These are phyloP conservation scores for Rubroboletus satanas DNA, from an alignment of 768 basidiomycete genomes.

Conservation along the genomic window DNA sequence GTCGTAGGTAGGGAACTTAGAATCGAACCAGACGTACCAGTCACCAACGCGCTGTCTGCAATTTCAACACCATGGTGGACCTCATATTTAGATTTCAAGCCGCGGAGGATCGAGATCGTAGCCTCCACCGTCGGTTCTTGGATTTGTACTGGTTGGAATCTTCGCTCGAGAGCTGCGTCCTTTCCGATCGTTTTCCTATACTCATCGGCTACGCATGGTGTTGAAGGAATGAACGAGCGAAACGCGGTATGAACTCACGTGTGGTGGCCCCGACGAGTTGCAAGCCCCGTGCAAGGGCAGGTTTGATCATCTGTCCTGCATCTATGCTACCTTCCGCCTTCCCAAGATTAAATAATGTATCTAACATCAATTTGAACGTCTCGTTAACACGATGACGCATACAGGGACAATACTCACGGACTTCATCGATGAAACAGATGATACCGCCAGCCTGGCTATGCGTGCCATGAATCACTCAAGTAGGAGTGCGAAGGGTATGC, in stretches of 20 bases:
- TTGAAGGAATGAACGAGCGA: background rate
- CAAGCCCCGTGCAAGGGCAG: slow-evolving; percentile 80
- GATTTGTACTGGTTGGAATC: slow-evolving; percentile 87
- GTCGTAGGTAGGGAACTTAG: background rate
- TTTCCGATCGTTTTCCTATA: slow-evolving; percentile 90
- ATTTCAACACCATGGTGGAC: slow-evolving; percentile 94
- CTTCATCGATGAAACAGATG: slow-evolving; percentile 93
- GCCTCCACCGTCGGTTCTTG: slow-evolving; percentile 85
- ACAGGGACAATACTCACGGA: slow-evolving; percentile 55
- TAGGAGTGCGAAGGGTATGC: slow-evolving; percentile 26
- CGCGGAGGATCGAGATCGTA: slow-evolving; percentile 83
- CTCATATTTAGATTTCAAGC: slow-evolving; percentile 80
- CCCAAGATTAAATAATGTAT: slow-evolving; percentile 81
- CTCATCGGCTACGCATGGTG: slow-evolving; percentile 54
- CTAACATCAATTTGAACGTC: slow-evolving; percentile 29
- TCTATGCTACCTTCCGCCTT: slow-evolving; percentile 91
- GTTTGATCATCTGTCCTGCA: slow-evolving; percentile 92
- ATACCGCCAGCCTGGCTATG: slow-evolving; percentile 59
- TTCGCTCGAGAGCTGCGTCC: slow-evolving; percentile 85
- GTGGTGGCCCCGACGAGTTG: slow-evolving; percentile 91
- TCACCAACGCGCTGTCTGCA: slow-evolving; percentile 83
- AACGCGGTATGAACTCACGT: slow-evolving; percentile 42
- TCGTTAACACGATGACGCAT: background rate
- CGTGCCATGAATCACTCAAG: slow-evolving; percentile 16
- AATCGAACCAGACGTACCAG: slow-evolving; percentile 43